Evolutionary conservation across 306 rosid species (phyloP).

Genomic region (Casuarina equisetifolia): DNA sequence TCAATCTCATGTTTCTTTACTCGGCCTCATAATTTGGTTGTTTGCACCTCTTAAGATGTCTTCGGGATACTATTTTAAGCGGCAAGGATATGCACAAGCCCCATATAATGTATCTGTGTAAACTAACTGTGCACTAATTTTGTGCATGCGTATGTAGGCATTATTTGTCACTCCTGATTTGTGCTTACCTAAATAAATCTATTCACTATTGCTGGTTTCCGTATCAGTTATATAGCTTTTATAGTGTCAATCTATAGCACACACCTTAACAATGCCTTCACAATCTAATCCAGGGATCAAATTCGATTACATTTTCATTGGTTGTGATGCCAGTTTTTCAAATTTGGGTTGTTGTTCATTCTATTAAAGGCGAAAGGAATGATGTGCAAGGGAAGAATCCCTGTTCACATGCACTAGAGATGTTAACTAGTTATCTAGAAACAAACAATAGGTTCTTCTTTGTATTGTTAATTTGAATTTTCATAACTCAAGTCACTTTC

Average conservation of each 20-base stretch:
- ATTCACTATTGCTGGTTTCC: no score
- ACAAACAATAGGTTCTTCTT: background rate
- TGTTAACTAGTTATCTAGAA: no score
- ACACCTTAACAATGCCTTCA: no score
- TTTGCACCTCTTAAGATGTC: background rate
- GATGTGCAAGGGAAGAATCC: background rate
- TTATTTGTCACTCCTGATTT: no score
- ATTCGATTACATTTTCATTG: background rate
- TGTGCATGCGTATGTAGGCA: background rate
- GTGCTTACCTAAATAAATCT: no score
- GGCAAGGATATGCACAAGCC: background rate
- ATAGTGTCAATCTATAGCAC: no score
- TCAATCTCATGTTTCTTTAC: background rate
- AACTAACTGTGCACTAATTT: background rate
- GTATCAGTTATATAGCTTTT: no score
- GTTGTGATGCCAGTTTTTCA: background rate
- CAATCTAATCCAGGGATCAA: background rate
- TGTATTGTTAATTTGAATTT: constrained; percentile 4
- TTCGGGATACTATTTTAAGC: background rate
- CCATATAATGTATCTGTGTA: background rate
- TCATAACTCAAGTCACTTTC: constrained; percentile 18
- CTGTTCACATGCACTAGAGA: background rate
- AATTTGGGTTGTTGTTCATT: background rate
- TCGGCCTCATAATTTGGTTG: background rate
- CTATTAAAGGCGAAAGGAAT: background rate